Evolutionary conservation across 1,284 basidiomycete species (phyloP), one percentile per base, ranked within the genome.

Genomic region (Ustilago cynodontis): DNA sequence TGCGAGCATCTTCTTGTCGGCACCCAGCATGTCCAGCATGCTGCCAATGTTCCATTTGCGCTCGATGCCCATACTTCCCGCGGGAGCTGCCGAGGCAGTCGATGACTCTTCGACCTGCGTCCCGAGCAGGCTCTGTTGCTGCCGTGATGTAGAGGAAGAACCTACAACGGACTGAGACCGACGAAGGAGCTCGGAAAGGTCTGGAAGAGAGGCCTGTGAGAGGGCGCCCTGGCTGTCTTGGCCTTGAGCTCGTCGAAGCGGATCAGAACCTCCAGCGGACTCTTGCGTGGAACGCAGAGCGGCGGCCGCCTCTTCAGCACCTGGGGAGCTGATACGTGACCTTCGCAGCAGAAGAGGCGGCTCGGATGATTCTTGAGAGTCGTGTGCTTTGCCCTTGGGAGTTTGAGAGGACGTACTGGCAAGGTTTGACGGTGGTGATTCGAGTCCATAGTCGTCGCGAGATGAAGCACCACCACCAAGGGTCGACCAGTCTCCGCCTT

Each of bases 21-120:
- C 75, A 24, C 75, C 75, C 29, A 78, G 71, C 62, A 74, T 62
- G 59, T 78, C 75, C 26, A 78, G 71, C 75, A 78, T 78, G 35
- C 53, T 74, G 28, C 75, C 75, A 31, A 78, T 65, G 41, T 78
- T 78, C 75, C 75, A 78, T 22, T 68, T 74, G 50, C 65, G 52
- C 28, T 74, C 71, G n/a, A 68, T 71, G 20, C 65, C 71, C 16
- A 47, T 41, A 5, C 49, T 65, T 41, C 64, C 28, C 18, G 29
- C 26, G 2, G 56, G 31, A 16, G 20, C 13, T 11, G 61, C 13
- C 22, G 14, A 39, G 0, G 54, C 57, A 14, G 60, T 24, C 4
- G 24, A 11, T 3, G 53, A 4, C 5, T 11, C 54, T n/a, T 52
- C 45, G 4, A 35, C 39, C 11, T 52, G 57, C 0, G 49, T 50